Evolutionary conservation across 176 grass and related monocot genomes (phyloP).

Genomic region (Metroxylon sagu): DNA sequence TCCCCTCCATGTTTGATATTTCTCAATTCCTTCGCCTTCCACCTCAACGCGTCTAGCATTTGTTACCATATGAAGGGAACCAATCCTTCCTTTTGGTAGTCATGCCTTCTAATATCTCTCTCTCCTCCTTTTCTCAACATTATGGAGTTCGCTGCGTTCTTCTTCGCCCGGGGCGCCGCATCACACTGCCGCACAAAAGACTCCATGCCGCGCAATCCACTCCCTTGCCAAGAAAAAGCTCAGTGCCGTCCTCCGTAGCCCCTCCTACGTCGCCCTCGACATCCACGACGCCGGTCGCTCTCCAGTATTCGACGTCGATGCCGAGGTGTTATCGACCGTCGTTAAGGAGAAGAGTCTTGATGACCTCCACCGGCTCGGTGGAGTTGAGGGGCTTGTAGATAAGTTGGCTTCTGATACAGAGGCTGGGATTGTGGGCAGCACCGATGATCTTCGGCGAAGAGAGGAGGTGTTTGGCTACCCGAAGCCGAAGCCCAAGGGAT

Average conservation of each 20-base stretch:
- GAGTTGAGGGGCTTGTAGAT: not conserved
- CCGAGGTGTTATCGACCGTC: not conserved
- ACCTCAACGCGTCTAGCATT: too few relatives aligned
- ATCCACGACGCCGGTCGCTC: not conserved
- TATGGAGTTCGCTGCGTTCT: too few relatives aligned
- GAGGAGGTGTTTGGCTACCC: not conserved
- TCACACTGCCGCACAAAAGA: not conserved
- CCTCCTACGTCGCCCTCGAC: conserved; percentile 4
- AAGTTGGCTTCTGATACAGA: not conserved
- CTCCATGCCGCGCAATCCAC: not conserved
- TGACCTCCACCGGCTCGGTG: not conserved
- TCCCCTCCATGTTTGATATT: too few relatives aligned
- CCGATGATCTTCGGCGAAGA: not conserved
- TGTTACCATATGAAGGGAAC: too few relatives aligned
- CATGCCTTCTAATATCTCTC: too few relatives aligned
- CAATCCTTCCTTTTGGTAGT: too few relatives aligned
- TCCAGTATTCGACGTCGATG: not conserved
- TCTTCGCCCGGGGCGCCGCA: not conserved
- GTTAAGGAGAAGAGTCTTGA: not conserved
- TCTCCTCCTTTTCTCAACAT: too few relatives aligned
- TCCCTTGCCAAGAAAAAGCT: conserved; percentile 3
- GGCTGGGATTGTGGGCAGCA: not conserved
- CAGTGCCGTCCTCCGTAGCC: not conserved
- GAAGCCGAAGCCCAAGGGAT: conserved; percentile 7
- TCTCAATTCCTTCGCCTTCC: too few relatives aligned